These are phyloP conservation scores for Colletotrichum theobromicola DNA, from an alignment of 2,329 filamentous ascomycete species.

Conservation along the genomic window DNA sequence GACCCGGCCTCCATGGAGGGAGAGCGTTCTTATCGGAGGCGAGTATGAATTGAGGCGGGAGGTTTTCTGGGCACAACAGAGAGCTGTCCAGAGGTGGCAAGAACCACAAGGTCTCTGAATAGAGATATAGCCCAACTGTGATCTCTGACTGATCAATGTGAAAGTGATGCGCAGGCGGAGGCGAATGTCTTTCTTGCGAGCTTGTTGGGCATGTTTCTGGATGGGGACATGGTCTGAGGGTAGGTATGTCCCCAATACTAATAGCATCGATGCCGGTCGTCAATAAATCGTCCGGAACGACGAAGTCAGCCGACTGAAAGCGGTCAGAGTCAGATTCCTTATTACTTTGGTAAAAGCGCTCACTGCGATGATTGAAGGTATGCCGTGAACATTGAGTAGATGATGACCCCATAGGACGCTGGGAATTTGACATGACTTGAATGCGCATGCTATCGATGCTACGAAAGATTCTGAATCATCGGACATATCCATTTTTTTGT, in stretches of 20 bases:
- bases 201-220: constrained; percentile 12
- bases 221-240: constrained; percentile 19
- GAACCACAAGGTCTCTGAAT: constrained; percentile 29
- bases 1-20: constrained; percentile 27
- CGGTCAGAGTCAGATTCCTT: neutral
- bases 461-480: constrained; percentile 14
- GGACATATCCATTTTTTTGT: neutral
- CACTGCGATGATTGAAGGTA: constrained; percentile 26
- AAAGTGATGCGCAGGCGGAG: constrained; percentile 14
- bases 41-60: constrained; percentile 21
- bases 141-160: constrained; percentile 21
- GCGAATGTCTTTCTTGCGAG: constrained; percentile 21
- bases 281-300: constrained; percentile 25
- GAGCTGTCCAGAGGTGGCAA: constrained; percentile 24
- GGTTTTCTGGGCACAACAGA: constrained; percentile 14
- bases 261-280: constrained; percentile 12
- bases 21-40: constrained; percentile 25
- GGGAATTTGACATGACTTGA: constrained; percentile 24
- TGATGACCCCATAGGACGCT: constrained; percentile 28
- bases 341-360: neutral
- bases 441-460: constrained; percentile 19
- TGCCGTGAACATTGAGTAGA: constrained; percentile 25
- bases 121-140: constrained; percentile 25
- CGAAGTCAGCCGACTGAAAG: constrained; percentile 25
- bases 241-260: neutral